phyloP scores from a whole-genome alignment of 164 flowering plant species.

The Kalanchoe fedtschenkoi region DNA sequence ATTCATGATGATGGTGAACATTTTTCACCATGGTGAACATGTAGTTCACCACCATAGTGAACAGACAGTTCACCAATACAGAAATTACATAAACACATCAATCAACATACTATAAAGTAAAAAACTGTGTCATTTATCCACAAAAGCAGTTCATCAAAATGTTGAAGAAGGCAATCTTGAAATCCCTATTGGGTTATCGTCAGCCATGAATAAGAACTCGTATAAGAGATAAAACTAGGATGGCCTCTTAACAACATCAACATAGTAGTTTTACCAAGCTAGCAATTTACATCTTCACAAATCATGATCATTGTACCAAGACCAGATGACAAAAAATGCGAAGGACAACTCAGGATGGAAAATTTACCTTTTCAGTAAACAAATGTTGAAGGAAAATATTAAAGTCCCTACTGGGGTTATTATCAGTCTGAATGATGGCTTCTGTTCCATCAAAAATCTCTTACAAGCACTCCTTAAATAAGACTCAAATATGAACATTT shows the following conservation, averaged over 20 bases:
- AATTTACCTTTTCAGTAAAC: constrained; percentile 48
- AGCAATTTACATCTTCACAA: too few species aligned
- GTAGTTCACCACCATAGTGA: too few species aligned
- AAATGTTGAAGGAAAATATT: constrained; percentile 74
- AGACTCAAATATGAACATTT: constrained; percentile 53
- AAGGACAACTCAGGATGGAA: neutral
- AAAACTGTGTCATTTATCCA: too few species aligned
- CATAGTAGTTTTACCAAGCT: too few species aligned
- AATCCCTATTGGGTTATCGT: too few species aligned
- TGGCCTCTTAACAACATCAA: neutral
- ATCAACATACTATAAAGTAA: too few species aligned
- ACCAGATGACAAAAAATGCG: neutral
- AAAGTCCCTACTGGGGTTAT: constrained; percentile 78
- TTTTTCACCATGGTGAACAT: too few species aligned
- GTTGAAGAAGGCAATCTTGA: too few species aligned
- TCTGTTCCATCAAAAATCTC: constrained; percentile 78
- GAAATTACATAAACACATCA: too few species aligned
- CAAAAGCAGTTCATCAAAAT: too few species aligned
- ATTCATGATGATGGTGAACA: too few species aligned
- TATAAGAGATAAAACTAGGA: neutral
- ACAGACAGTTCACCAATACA: too few species aligned
- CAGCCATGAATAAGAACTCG: neutral
- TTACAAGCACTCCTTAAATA: constrained; percentile 85
- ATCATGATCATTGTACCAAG: neutral
- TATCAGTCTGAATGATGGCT: constrained; percentile 62